Conservation (phyloP, 306 rosid genomes). For the Dalbergia cultrata region DNA sequence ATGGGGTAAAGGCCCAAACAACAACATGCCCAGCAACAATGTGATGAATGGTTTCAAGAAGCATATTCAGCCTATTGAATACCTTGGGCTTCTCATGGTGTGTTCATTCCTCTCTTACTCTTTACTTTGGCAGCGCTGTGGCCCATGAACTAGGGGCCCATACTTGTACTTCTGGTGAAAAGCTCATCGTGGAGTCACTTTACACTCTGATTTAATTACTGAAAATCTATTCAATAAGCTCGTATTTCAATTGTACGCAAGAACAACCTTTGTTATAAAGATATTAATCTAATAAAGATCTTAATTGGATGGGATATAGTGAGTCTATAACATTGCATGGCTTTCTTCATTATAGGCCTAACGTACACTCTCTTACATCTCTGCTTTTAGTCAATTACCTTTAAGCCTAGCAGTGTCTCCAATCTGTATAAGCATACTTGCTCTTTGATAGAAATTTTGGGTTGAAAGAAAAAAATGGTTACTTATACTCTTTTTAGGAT, state of each 20-base stretch:
- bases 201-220: conserved; percentile 70
- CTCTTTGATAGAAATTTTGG: neutral
- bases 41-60: too few relatives aligned
- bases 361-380: neutral
- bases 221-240: conserved; percentile 14
- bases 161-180: conserved; percentile 83
- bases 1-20: too few relatives aligned
- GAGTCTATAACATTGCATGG: too few relatives aligned
- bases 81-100: too few relatives aligned
- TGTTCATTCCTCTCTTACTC: too few relatives aligned
- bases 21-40: too few relatives aligned
- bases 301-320: neutral
- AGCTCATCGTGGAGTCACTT: conserved; percentile 77
- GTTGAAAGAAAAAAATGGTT: neutral
- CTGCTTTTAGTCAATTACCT: neutral
- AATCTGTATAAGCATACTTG: neutral
- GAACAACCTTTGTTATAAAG: neutral
- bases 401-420: conserved; percentile 5
- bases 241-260: conserved; percentile 12
- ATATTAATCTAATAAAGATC: neutral
- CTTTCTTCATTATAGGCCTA: conserved; percentile 20
- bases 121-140: too few relatives aligned
- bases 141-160: too few relatives aligned
- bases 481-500: neutral
- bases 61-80: too few relatives aligned